Conservation (phyloP, 768 basidiomycete genomes). For the Tricholoma saponaceum region DNA sequence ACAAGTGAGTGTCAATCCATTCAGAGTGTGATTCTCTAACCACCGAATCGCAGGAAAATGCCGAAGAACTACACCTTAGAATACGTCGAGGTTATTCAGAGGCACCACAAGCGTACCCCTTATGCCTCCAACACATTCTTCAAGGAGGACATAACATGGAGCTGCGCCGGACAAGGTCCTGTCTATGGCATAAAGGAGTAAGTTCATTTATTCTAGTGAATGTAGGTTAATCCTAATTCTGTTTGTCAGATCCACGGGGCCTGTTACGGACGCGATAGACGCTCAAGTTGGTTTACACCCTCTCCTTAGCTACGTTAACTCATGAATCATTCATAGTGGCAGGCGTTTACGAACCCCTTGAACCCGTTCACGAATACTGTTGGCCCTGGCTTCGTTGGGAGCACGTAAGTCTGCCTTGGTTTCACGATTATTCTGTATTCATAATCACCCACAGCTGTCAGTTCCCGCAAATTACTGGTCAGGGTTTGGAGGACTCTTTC, state of each 20-base stretch:
- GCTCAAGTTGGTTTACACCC: constrained; percentile 26
- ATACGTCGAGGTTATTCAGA: constrained; percentile 49
- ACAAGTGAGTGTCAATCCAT: constrained; percentile 29
- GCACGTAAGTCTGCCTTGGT: constrained; percentile 28
- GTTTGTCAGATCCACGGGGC: constrained; percentile 18
- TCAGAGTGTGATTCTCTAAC: not conserved
- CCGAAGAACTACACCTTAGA: constrained; percentile 29
- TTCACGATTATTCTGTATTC: not conserved
- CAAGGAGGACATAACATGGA: constrained; percentile 42
- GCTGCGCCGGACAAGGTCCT: constrained; percentile 38
- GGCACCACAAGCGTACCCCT: constrained; percentile 52
- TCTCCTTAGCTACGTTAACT: not conserved
- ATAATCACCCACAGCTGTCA: constrained; percentile 34
- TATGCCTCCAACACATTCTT: constrained; percentile 49
- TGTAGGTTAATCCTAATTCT: not conserved
- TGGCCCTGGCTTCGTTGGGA: constrained; percentile 40
- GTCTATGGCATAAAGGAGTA: constrained; percentile 29
- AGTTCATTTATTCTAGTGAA: not conserved
- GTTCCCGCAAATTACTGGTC: constrained; percentile 44
- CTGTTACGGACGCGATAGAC: constrained; percentile 24
- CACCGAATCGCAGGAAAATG: not conserved
- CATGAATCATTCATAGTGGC: constrained; percentile 30
- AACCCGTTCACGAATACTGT: constrained; percentile 41
- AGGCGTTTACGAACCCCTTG: constrained; percentile 28
- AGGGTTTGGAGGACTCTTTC: constrained; percentile 40